These are phyloP conservation scores for Zymoseptoria brevis DNA, from an alignment of 2,329 filamentous ascomycete species.

Conservation along the genomic window DNA sequence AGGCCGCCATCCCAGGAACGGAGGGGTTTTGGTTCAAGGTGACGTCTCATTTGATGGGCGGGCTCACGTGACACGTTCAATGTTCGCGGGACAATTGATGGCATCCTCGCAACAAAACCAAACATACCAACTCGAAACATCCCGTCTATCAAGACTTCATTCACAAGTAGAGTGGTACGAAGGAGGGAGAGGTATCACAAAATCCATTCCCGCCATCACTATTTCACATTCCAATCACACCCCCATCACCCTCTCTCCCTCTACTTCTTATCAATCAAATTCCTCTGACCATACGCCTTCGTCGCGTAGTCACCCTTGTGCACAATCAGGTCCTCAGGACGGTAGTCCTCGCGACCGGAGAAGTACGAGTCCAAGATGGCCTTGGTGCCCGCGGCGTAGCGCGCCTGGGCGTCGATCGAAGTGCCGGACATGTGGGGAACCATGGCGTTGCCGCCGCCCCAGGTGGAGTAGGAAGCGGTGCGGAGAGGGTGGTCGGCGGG, in stretches of 20 bases:
- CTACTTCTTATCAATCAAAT: constrained; percentile 12
- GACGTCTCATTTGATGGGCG: background rate
- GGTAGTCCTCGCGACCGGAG: constrained; percentile 78
- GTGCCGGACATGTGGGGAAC: constrained; percentile 98
- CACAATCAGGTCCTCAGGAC: constrained; percentile 83
- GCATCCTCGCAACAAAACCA: too few relatives aligned
- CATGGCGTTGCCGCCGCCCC: constrained; percentile 96
- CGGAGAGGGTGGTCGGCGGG: constrained; percentile 88
- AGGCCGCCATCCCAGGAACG: background rate
- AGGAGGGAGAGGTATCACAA: background rate
- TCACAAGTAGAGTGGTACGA: background rate
- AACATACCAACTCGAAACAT: too few relatives aligned
- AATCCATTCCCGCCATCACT: background rate
- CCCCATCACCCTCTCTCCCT: background rate
- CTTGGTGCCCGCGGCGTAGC: constrained; percentile 57
- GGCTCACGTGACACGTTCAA: background rate
- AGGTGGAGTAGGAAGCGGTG: constrained; percentile 77
- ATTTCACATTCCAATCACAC: background rate
- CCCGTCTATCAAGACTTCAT: too few relatives aligned
- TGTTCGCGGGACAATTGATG: background rate
- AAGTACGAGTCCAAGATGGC: constrained; percentile 87
- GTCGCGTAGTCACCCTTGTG: constrained; percentile 87
- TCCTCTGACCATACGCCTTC: constrained; percentile 75
- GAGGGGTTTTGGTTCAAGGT: background rate
- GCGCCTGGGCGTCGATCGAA: constrained; percentile 93